Evolutionary conservation across 176 grass and related monocot genomes (phyloP).

Genomic region (Phoenix dactylifera): DNA sequence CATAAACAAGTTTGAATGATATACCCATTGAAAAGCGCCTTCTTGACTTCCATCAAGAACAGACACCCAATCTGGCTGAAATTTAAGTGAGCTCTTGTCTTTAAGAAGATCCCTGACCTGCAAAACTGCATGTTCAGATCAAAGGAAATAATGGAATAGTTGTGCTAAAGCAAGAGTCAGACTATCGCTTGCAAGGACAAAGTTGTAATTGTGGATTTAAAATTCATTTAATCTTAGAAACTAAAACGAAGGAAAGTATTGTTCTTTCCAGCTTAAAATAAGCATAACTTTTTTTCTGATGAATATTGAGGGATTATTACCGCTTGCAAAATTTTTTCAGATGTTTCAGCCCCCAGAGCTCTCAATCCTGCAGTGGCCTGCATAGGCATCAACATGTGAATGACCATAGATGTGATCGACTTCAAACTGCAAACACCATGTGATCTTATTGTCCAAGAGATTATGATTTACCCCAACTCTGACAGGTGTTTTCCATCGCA

Average conservation of each 20-base stretch:
- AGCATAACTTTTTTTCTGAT: neutral
- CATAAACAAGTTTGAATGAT: neutral
- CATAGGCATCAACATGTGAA: slow-evolving; percentile 22
- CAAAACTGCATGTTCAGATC: slow-evolving; percentile 5
- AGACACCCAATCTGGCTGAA: slow-evolving; percentile 24
- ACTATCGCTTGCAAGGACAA: too few relatives aligned
- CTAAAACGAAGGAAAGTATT: too few relatives aligned
- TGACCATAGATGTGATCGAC: neutral
- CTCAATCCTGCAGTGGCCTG: slow-evolving; percentile 97
- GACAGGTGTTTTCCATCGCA: slow-evolving; percentile 12
- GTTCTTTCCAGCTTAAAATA: too few relatives aligned
- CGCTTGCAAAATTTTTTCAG: slow-evolving; percentile 93
- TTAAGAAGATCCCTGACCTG: slow-evolving; percentile 31
- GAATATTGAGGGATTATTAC: slow-evolving; percentile 42
- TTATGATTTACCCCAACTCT: slow-evolving; percentile 30
- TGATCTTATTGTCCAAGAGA: slow-evolving; percentile 11
- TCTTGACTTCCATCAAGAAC: slow-evolving; percentile 31
- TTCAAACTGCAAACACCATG: slow-evolving; percentile 9
- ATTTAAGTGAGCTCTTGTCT: slow-evolving; percentile 23
- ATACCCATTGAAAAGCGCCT: slow-evolving; percentile 34
- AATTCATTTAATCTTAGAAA: too few relatives aligned
- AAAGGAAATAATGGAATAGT: slow-evolving; percentile 1
- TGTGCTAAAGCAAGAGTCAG: too few relatives aligned
- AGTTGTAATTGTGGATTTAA: too few relatives aligned
- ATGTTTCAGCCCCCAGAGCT: slow-evolving; percentile 65